Conservation (phyloP, 331 rosid species). For the Erythrophleum ivorense region DNA sequence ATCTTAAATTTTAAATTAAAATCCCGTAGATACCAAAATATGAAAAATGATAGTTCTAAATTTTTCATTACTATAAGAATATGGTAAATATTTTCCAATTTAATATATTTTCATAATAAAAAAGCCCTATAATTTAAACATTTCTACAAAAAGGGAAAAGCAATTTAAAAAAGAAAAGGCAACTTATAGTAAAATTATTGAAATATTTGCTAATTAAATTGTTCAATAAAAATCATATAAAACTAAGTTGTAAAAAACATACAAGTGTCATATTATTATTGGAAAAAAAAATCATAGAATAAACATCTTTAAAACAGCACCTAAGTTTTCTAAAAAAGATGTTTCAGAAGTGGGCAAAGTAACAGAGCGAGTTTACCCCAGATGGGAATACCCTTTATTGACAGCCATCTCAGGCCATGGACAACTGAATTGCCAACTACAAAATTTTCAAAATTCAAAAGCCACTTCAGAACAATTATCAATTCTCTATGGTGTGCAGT, state of each 20-base stretch:
- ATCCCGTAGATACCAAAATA: too few relatives aligned
- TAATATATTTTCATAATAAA: too few relatives aligned
- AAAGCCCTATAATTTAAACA: too few relatives aligned
- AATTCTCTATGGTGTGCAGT: slow-evolving; percentile 2
- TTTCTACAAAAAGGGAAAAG: too few relatives aligned
- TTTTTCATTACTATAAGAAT: too few relatives aligned
- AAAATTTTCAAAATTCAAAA: slow-evolving; percentile 27
- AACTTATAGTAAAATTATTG: too few relatives aligned
- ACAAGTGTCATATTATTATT: background rate
- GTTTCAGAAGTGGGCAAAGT: background rate
- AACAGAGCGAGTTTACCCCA: background rate
- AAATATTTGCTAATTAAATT: too few relatives aligned
- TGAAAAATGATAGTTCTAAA: too few relatives aligned
- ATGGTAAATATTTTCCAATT: too few relatives aligned
- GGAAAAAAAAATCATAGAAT: background rate
- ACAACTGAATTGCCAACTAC: slow-evolving; percentile 22
- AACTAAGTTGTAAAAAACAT: background rate
- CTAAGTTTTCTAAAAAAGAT: background rate
- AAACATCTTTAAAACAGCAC: background rate
- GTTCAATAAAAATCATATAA: background rate
- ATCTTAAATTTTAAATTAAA: too few relatives aligned
- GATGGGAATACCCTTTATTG: background rate
- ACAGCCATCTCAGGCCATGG: slow-evolving; percentile 5
- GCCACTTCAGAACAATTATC: slow-evolving; percentile 17
- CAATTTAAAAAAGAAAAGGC: too few relatives aligned